Evolutionary conservation across 2,329 filamentous ascomycete species (phyloP).

Genomic region (Coniochaeta hoffmannii): DNA sequence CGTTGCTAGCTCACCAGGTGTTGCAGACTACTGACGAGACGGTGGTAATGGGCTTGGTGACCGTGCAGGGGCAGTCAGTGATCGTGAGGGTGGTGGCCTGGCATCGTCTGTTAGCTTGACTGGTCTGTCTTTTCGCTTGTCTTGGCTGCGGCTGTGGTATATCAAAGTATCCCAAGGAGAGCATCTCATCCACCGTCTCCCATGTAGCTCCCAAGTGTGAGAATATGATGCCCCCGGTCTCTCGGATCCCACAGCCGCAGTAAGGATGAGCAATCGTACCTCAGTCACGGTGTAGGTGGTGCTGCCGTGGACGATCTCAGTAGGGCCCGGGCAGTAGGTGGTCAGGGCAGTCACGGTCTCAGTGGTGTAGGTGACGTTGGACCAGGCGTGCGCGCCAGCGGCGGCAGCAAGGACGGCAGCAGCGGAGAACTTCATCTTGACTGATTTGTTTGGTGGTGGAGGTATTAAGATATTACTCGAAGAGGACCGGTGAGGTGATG

Average conservation of each 20-base stretch:
- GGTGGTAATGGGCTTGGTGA: slow-evolving; percentile 50
- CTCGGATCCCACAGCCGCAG: too few relatives aligned
- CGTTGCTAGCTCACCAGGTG: slow-evolving; percentile 37
- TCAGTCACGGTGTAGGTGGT: slow-evolving; percentile 63
- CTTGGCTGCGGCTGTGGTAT: too few relatives aligned
- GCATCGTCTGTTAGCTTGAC: slow-evolving; percentile 9
- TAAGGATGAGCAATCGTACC: too few relatives aligned
- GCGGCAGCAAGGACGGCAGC: slow-evolving; percentile 45
- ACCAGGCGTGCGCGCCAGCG: slow-evolving; percentile 33
- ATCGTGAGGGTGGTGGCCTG: slow-evolving; percentile 63
- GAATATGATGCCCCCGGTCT: too few relatives aligned
- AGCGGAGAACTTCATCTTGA: slow-evolving; percentile 59
- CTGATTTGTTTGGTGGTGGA: slow-evolving; percentile 37
- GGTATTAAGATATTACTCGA: slow-evolving; percentile 20
- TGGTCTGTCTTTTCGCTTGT: too few relatives aligned
- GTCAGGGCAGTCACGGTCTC: slow-evolving; percentile 59
- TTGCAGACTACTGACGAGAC: slow-evolving; percentile 45
- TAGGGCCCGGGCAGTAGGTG: slow-evolving; percentile 66
- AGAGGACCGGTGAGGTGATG: slow-evolving; percentile 7
- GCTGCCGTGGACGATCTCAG: slow-evolving; percentile 54
- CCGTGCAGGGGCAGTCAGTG: slow-evolving; percentile 65
- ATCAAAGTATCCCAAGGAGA: background rate
- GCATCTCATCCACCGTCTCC: background rate
- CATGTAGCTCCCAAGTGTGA: background rate
- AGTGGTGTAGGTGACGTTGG: slow-evolving; percentile 52